phyloP scores from a whole-genome alignment of 2,329 filamentous ascomycete species.

The Ascochyta viciae-villosae region DNA sequence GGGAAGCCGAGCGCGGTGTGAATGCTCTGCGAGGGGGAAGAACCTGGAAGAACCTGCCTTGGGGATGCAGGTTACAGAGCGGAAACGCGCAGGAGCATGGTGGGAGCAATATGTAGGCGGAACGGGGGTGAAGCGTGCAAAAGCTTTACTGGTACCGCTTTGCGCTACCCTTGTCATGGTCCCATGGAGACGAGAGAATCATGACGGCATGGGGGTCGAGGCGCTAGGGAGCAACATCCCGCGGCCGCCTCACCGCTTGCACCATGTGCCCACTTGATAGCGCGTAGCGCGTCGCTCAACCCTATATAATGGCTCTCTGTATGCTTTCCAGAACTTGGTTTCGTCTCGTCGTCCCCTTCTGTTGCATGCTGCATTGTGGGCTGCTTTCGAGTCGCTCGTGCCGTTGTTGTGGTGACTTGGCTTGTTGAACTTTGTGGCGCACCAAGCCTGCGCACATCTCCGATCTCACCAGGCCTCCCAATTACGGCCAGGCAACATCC shows the following conservation, averaged over 20 bases:
- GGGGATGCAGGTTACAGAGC: slow-evolving; percentile 14
- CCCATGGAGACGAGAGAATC: slow-evolving; percentile 15
- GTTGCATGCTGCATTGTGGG: neutral
- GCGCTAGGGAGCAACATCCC: slow-evolving; percentile 12
- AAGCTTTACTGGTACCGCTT: slow-evolving; percentile 20
- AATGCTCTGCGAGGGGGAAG: slow-evolving; percentile 4
- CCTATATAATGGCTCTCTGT: neutral
- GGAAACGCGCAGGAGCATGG: slow-evolving; percentile 17
- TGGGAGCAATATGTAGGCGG: slow-evolving; percentile 18
- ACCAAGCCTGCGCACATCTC: slow-evolving; percentile 14
- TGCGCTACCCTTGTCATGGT: slow-evolving; percentile 15
- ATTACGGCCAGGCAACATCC: slow-evolving; percentile 12
- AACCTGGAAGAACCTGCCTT: slow-evolving; percentile 16
- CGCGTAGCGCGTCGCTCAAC: neutral
- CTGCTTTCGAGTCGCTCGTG: neutral
- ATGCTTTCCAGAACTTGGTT: neutral
- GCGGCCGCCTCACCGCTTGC: slow-evolving; percentile 16
- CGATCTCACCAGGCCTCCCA: slow-evolving; percentile 12
- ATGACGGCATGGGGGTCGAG: slow-evolving; percentile 19
- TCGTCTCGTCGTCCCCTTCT: neutral
- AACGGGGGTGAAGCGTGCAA: slow-evolving; percentile 18
- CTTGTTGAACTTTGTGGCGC: slow-evolving; percentile 16
- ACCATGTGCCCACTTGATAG: slow-evolving; percentile 6
- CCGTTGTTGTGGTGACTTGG: slow-evolving; percentile 4
- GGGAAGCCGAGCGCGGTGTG: slow-evolving; percentile 2